Evolutionary conservation across 257 asterid genomes (phyloP), one percentile per base, ranked within the genome.

Genomic region (Perilla frutescens): DNA sequence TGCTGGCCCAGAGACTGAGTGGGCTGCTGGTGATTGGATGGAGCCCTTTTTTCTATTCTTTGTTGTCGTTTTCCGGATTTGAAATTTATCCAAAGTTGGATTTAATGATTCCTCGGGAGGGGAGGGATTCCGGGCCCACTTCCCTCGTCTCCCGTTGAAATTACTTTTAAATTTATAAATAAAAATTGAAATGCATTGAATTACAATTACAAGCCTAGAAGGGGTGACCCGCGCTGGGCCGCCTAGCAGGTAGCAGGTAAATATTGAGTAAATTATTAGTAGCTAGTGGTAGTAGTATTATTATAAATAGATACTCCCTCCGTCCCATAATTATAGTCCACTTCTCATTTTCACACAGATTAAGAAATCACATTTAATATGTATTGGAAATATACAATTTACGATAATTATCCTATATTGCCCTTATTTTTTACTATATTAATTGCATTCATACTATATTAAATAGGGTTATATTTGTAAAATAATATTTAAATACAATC

Each of bases 21-120:
- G 80, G 80, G 83, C 85, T 64, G 15, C 31, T 66, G 39, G 61
- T 80, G 76, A 77, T 79, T 74, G 73, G 73, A 7, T 58, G 69
- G 44, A 54, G 70, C 81, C 71, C 56, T 74, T 73, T 73, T 68
- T 51, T n/a, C 34, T 68, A 41, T 29, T 58, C 4, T 43, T 41
- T 62, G 36, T 76, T 81, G 84, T 86, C 84, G 84, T 86, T 84
- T 89, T 85, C 72, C 89, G 87, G 85, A 87, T 77, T 80, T 85
- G 53, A 87, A 91, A 79, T 70, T 53, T 68, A 73, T 67, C 84
- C 80, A 76, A 65, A 85, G 75, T 71, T 83, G 78, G 85, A 84
- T 83, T 89, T 79, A 84, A 91, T 87, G 87, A 75, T 83, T 87
- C 87, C 67, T 72, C 2, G 54, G 70, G 29, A 20, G 67, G 26